Evolutionary conservation across 306 rosid species (phyloP).

Genomic region (Chamaecrista fasciculata): DNA sequence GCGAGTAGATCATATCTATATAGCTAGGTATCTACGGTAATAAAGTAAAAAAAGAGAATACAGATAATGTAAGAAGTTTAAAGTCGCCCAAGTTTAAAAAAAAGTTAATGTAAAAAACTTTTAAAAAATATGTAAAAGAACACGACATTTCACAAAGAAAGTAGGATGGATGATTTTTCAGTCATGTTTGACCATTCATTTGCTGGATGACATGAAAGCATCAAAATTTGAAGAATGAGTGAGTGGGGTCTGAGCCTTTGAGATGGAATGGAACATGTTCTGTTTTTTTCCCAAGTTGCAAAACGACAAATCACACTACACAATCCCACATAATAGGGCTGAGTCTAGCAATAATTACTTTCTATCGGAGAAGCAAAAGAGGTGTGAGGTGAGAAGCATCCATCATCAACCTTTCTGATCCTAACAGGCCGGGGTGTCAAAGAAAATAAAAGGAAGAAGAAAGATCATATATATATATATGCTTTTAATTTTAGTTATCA

Average conservation of each 20-base stretch:
- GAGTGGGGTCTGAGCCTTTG: slow-evolving; percentile 31
- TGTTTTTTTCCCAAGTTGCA: slow-evolving; percentile 32
- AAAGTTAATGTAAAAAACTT: too few species aligned
- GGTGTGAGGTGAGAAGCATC: slow-evolving; percentile 24
- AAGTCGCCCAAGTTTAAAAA: too few species aligned
- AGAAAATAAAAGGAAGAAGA: too few species aligned
- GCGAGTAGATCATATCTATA: too few species aligned
- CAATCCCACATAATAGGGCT: slow-evolving; percentile 25
- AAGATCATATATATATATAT: neutral
- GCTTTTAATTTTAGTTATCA: too few species aligned
- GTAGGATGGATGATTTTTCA: slow-evolving; percentile 27
- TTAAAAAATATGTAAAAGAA: too few species aligned
- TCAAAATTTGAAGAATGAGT: slow-evolving; percentile 10
- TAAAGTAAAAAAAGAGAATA: too few species aligned
- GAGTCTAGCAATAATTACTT: too few species aligned
- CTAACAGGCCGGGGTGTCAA: too few species aligned
- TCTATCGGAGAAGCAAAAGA: too few species aligned
- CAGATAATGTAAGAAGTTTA: too few species aligned
- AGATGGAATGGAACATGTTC: slow-evolving; percentile 45
- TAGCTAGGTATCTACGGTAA: too few species aligned
- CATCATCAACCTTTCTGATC: slow-evolving; percentile 30
- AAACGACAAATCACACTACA: slow-evolving; percentile 32
- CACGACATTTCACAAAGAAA: slow-evolving; percentile 26
- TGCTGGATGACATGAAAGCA: slow-evolving; percentile 43
- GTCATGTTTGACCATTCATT: slow-evolving; percentile 54